Percentiles rank a stretch among this genome's conserved stretches.
Evolutionary conservation across 305 asterid genomes (phyloP).

Genomic region (Solanum hybrid): DNA sequence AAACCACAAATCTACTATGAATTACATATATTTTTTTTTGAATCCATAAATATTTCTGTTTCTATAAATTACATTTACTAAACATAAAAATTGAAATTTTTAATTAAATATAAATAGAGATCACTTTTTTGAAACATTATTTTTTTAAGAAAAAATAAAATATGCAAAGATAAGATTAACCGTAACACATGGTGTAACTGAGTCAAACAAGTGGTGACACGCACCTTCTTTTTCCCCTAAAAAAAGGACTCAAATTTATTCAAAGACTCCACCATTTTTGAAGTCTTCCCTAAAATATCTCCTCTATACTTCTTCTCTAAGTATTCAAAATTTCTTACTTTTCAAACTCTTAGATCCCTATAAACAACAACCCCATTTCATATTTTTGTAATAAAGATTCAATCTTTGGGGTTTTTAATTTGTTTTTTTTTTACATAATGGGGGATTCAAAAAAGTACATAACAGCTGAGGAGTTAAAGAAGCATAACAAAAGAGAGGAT

Average conservation of each 20-base stretch:
- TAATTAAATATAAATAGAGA: background rate
- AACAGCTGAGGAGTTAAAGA: slow-evolving; percentile 20
- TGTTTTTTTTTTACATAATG: background rate
- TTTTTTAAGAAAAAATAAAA: background rate
- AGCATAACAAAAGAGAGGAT: slow-evolving; percentile 22
- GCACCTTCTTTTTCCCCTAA: background rate
- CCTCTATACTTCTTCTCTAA: background rate
- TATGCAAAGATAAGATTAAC: background rate
- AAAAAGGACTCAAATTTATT: background rate
- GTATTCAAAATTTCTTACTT: background rate
- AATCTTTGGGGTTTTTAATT: background rate
- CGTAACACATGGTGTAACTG: background rate
- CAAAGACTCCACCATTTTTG: background rate
- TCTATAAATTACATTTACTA: background rate
- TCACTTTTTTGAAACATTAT: background rate
- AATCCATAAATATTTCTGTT: background rate
- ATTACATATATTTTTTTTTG: too few relatives aligned
- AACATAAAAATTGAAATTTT: background rate
- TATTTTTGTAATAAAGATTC: background rate
- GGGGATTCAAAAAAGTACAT: slow-evolving; percentile 19
- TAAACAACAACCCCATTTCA: background rate
- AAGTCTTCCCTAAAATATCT: background rate
- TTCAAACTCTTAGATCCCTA: background rate
- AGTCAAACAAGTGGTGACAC: background rate
- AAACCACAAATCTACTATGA: too few relatives aligned